Base-by-base conservation (phyloP, 1,284 basidiomycete species). In the Ceratobasidium sp. region DNA sequence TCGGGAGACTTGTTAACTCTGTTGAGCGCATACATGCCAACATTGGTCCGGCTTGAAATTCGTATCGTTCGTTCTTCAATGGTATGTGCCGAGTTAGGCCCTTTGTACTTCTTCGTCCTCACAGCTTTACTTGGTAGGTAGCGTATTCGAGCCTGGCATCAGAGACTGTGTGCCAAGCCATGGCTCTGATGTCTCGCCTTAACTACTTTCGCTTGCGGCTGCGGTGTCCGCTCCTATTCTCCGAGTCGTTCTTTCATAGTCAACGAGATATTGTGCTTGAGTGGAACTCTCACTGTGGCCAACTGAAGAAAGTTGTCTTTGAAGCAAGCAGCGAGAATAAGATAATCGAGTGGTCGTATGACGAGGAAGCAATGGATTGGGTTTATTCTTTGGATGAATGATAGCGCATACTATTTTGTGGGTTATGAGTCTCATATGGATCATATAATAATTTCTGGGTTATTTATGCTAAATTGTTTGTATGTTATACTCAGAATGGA, bases 361-460 rank as follows among this genome's bases (percentile, higher is more conserved):
- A 64, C n/a, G 60, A 64, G 20, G 60, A 52, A 8, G 60, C 60
- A 3, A 64, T 64, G 60, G 60, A 64, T 42, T 64, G 60, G 60
- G 49, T 50, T 29, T 64, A 49, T 17, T 64, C 60, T 2, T 15
- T 52, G 32, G 60, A 64, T 47, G 60, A 64, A 22, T 64, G 17
- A 40, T 20, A 12, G 43, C 12, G 2, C 20, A 50, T 13, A 17
- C 22, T 50, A 27, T 15, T n/a, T 50, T 25, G 22, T 3, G 7
- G 47, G 17, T 40, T 40, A 17, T 8, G 17, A 40, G 17, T n/a
- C n/a, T n/a, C n/a, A n/a, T n/a, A n/a, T n/a, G n/a, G n/a, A n/a
- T n/a, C 20, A 54, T 54, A 32, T 54, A 54, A 5, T 34, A 56
- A 40, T 38, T 10, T 10, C 27, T 10, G 6, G 27, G 52, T 6